Percentiles rank a stretch among this genome's conserved stretches.
phyloP scores from a whole-genome alignment of 2,329 filamentous ascomycete species.

The Monilinia fructicola region DNA sequence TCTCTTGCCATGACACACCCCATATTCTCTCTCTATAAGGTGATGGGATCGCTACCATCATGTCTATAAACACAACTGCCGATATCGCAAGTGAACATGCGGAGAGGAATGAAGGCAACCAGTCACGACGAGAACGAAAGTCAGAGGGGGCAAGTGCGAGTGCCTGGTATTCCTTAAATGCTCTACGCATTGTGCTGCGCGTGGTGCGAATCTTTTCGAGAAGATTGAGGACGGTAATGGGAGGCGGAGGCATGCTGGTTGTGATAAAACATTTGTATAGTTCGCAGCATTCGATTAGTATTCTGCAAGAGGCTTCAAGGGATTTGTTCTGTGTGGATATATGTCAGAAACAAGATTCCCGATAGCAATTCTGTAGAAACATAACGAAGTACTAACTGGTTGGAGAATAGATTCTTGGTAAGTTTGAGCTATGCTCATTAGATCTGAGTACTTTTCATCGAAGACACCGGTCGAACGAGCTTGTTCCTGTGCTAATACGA shows the following conservation, averaged over 20 bases:
- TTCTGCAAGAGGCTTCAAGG: conserved; percentile 26
- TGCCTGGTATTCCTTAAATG: conserved; percentile 26
- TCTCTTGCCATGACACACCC: conserved; percentile 26
- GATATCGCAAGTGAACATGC: conserved; percentile 24
- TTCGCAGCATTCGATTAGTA: conserved; percentile 26
- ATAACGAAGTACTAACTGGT: conserved; percentile 19
- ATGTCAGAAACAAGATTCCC: neutral
- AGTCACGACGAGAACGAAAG: conserved; percentile 24
- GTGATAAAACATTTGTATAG: conserved; percentile 27
- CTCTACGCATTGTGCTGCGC: conserved; percentile 26
- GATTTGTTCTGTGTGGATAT: conserved; percentile 23
- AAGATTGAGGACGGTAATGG: conserved; percentile 22
- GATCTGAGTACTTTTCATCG: conserved; percentile 16
- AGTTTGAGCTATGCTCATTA: conserved; percentile 17
- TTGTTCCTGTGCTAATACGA: conserved; percentile 20
- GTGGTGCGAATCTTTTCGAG: conserved; percentile 27
- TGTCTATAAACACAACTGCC: conserved; percentile 28
- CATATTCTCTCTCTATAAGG: conserved; percentile 29
- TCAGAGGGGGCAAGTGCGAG: conserved; percentile 26
- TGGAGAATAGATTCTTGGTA: conserved; percentile 20
- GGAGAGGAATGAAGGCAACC: conserved; percentile 29
- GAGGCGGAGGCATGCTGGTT: neutral
- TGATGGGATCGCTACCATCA: conserved; percentile 25
- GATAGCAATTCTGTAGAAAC: neutral
- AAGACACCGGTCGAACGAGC: conserved; percentile 17